Evolutionary conservation across 371 early-diverging fungal species (phyloP).

Genomic region (Zychaea mexicana): DNA sequence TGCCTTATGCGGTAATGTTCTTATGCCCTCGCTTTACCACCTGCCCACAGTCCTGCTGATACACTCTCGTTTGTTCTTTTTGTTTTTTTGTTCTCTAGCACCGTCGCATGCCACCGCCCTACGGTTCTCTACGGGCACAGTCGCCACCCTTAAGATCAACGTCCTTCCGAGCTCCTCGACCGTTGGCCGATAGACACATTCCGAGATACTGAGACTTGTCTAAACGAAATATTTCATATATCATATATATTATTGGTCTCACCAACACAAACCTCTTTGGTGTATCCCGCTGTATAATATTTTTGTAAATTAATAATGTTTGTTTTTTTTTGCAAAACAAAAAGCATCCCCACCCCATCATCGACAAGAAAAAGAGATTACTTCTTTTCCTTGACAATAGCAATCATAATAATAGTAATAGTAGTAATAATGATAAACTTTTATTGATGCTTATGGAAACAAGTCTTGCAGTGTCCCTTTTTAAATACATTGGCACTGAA

Average conservation of each 20-base stretch:
- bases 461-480: slow-evolving; percentile 66
- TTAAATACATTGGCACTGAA: slow-evolving; percentile 72
- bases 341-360: too few species aligned
- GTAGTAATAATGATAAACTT: background rate
- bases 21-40: background rate
- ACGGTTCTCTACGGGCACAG: slow-evolving; percentile 3
- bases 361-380: too few species aligned
- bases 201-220: slow-evolving; percentile 25
- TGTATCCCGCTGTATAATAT: background rate
- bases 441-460: slow-evolving; percentile 63
- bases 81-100: slow-evolving; percentile 19
- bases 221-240: too few species aligned
- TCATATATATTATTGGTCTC: too few species aligned
- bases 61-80: too few species aligned
- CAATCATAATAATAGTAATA: too few species aligned
- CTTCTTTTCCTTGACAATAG: too few species aligned
- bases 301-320: too few species aligned
- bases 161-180: slow-evolving; percentile 21
- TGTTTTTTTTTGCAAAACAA: too few species aligned
- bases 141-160: slow-evolving; percentile 22
- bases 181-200: slow-evolving; percentile 25
- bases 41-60: background rate
- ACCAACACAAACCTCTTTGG: too few species aligned
- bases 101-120: slow-evolving; percentile 24
- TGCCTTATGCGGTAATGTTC: slow-evolving; percentile 3